phyloP scores from a whole-genome alignment of 495 filamentous ascomycete genomes.

The Talaromyces ruber region DNA sequence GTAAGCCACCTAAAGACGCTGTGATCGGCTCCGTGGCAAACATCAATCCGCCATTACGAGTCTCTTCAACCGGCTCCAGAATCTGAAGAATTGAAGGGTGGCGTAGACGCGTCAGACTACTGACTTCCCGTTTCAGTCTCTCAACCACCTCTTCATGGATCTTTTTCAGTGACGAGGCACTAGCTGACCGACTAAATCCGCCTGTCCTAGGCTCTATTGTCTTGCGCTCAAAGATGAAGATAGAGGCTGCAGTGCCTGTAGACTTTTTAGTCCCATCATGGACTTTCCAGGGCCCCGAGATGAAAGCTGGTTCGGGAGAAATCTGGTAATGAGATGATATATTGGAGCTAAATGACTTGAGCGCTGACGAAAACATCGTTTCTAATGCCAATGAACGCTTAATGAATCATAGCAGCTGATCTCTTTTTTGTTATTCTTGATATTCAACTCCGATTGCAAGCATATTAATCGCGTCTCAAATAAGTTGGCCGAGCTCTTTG shows the following conservation, averaged over 20 bases:
- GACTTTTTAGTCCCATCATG: constrained; percentile 95
- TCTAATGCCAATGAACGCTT: background rate
- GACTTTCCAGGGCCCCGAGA: constrained; percentile 92
- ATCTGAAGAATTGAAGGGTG: constrained; percentile 91
- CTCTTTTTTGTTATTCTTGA: background rate
- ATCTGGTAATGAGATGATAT: constrained; percentile 86
- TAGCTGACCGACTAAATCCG: constrained; percentile 48
- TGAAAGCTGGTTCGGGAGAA: constrained; percentile 55
- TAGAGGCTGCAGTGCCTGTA: constrained; percentile 75
- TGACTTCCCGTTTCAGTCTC: constrained; percentile 82
- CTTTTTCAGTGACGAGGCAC: constrained; percentile 61
- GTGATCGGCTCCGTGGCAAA: constrained; percentile 91
- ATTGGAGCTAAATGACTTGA: constrained; percentile 88
- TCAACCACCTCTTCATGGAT: constrained; percentile 84
- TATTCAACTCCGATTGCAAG: background rate
- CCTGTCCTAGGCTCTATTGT: constrained; percentile 61
- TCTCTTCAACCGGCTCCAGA: constrained; percentile 92
- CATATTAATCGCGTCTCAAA: background rate
- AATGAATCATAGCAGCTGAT: background rate
- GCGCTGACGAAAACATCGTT: constrained; percentile 80
- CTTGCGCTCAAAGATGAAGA: constrained; percentile 93
- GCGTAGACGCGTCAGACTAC: constrained; percentile 72
- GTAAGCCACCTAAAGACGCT: constrained; percentile 70
- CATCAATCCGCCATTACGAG: constrained; percentile 79
- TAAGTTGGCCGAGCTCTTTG: background rate